These are phyloP conservation scores for Fusarium torulosum DNA, from an alignment of 2,329 filamentous ascomycete genomes.

Conservation along the genomic window DNA sequence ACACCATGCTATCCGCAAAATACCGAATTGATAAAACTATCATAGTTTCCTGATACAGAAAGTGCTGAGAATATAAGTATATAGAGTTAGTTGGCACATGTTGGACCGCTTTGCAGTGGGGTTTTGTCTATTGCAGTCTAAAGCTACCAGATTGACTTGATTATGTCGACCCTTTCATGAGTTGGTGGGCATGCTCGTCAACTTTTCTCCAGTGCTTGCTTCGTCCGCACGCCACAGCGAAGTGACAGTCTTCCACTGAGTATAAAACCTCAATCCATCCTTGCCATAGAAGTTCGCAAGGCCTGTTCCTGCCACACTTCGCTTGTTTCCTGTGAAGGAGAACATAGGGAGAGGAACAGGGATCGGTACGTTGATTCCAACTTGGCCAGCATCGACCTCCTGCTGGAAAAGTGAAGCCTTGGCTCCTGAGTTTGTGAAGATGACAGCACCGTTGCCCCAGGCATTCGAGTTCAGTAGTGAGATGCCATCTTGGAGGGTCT, in stretches of 20 bases:
- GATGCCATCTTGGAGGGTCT: constrained; percentile 80
- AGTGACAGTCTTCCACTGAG: constrained; percentile 93
- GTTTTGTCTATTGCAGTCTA: not conserved
- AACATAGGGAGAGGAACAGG: constrained; percentile 75
- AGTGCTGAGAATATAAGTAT: no score
- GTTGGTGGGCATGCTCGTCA: constrained; percentile 30
- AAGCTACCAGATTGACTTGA: not conserved
- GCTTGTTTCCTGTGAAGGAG: constrained; percentile 80
- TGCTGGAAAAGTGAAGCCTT: constrained; percentile 79
- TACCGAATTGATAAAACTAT: no score
- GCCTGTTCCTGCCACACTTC: constrained; percentile 86
- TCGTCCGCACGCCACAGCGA: constrained; percentile 72
- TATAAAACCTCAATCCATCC: constrained; percentile 89
- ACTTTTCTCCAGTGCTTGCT: constrained; percentile 25
- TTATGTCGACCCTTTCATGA: not conserved
- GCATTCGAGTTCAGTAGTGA: constrained; percentile 82
- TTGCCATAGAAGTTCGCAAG: constrained; percentile 92
- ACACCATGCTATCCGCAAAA: no score
- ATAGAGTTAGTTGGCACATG: not conserved
- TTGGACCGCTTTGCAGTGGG: not conserved
- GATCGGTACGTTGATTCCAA: constrained; percentile 83
- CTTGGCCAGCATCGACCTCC: constrained; percentile 83
- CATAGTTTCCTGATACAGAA: no score
- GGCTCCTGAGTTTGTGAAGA: constrained; percentile 80
- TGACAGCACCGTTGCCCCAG: constrained; percentile 83